These are phyloP conservation scores for Sugiyamaella paludigena DNA, from an alignment of 1,139 yeast genomes.

Conservation along the genomic window DNA sequence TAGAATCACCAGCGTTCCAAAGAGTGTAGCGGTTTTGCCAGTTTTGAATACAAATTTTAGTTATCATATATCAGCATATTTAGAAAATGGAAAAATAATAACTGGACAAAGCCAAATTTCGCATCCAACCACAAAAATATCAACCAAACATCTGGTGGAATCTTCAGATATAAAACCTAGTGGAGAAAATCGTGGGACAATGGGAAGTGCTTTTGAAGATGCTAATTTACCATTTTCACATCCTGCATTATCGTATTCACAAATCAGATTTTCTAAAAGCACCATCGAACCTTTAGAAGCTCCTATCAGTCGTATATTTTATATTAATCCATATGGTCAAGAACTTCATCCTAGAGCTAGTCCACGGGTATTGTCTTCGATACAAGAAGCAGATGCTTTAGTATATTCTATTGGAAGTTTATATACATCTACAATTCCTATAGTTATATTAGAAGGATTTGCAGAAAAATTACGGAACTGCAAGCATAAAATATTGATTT, in stretches of 20 bases:
- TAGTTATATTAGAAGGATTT: constrained; percentile 68
- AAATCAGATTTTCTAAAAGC: constrained; percentile 64
- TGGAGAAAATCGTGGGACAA: not conserved
- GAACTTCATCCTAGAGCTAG: constrained; percentile 81
- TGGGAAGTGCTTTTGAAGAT: constrained; percentile 41
- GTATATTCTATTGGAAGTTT: constrained; percentile 84
- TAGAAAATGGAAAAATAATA: constrained; percentile 67
- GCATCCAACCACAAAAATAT: constrained; percentile 53
- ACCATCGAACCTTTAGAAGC: constrained; percentile 62
- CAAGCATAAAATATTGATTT: constrained; percentile 42
- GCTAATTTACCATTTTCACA: constrained; percentile 75
- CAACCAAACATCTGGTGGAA: constrained; percentile 14
- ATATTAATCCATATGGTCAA: constrained; percentile 85
- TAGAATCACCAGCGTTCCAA: constrained; percentile 62
- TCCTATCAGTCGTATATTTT: constrained; percentile 70
- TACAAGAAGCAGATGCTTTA: constrained; percentile 50
- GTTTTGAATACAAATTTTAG: constrained; percentile 82
- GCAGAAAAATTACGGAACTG: constrained; percentile 42
- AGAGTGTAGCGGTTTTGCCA: constrained; percentile 62
- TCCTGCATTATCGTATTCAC: constrained; percentile 73
- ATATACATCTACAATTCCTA: constrained; percentile 82
- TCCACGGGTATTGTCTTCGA: constrained; percentile 54
- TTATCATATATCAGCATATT: constrained; percentile 77
- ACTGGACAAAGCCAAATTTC: constrained; percentile 96
- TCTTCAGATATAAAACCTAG: constrained; percentile 18